These are phyloP conservation scores for Pholiota adiposa DNA, from an alignment of 1,284 basidiomycete species.

Conservation along the genomic window DNA sequence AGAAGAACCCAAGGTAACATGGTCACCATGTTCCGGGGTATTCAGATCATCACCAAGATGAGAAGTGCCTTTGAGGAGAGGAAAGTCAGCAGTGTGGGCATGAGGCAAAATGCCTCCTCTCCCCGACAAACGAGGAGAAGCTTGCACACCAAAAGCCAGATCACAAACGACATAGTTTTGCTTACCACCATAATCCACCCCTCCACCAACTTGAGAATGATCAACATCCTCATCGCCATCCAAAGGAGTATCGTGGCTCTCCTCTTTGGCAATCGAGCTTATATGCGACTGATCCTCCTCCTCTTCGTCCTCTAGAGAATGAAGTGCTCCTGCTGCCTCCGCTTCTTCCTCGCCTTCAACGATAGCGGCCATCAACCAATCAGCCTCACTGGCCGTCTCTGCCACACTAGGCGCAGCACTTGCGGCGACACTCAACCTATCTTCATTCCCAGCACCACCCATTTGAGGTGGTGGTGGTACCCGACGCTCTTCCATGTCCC, in stretches of 20 bases:
- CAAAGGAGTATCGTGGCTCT: conserved; percentile 40
- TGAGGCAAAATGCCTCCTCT: conserved; percentile 37
- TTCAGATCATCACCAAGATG: conserved; percentile 47
- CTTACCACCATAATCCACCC: conserved; percentile 45
- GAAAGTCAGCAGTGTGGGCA: conserved; percentile 60
- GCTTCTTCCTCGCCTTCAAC: conserved; percentile 61
- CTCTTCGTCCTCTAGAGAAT: conserved; percentile 49
- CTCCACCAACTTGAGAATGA: conserved; percentile 26
- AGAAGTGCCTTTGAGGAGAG: conserved; percentile 54
- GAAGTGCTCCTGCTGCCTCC: conserved; percentile 40
- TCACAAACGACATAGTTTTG: conserved; percentile 38
- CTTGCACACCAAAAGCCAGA: conserved; percentile 41
- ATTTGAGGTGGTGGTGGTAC: conserved; percentile 63
- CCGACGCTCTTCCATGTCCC: conserved; percentile 71
- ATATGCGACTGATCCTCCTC: conserved; percentile 52
- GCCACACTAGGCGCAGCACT: conserved; percentile 72
- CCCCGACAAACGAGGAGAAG: conserved; percentile 33
- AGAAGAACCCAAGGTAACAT: conserved; percentile 33
- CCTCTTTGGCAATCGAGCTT: conserved; percentile 46
- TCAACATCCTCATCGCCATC: conserved; percentile 27
- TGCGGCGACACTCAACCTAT: conserved; percentile 65
- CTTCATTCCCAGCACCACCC: conserved; percentile 49
- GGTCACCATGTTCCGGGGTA: conserved; percentile 35
- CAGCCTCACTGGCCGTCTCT: conserved; percentile 73
- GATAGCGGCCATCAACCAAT: conserved; percentile 86